Conservation (phyloP, 257 asterid genomes). For the Solanum piurae region DNA sequence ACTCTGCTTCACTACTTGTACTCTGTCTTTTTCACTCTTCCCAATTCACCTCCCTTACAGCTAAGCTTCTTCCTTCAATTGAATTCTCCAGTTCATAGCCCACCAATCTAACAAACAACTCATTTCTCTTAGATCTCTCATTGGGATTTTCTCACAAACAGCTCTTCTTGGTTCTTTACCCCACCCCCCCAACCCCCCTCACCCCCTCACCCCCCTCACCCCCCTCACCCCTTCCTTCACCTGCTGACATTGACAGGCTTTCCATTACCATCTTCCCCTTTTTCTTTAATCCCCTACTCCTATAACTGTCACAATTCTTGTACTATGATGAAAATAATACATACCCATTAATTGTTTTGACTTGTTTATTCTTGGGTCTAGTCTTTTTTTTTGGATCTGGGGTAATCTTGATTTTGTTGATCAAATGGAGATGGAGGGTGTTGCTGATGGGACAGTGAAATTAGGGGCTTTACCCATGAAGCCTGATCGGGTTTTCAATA, state of each 20-base stretch:
- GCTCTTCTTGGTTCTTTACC: not conserved
- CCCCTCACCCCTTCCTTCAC: not conserved
- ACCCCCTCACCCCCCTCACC: not conserved
- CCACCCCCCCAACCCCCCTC: not conserved
- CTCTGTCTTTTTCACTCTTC: not conserved
- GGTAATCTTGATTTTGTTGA: not conserved
- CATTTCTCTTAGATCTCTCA: no score
- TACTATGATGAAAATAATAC: not conserved
- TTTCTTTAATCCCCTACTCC: not conserved
- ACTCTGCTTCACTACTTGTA: not conserved
- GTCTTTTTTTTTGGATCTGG: not conserved
- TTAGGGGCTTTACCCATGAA: not conserved
- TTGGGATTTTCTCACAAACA: no score
- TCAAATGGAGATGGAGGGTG: not conserved
- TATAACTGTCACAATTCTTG: not conserved
- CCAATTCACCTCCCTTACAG: not conserved
- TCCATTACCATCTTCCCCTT: not conserved
- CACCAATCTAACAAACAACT: no score
- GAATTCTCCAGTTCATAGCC: not conserved
- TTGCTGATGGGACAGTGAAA: not conserved
- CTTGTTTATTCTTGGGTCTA: not conserved
- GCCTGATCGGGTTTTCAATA: slow-evolving; percentile 27
- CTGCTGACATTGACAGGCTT: slow-evolving; percentile 1
- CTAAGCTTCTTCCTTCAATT: not conserved
- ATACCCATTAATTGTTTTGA: not conserved